Evolutionary conservation across 768 basidiomycete species (phyloP).

Genomic region (Lepiota venenata): DNA sequence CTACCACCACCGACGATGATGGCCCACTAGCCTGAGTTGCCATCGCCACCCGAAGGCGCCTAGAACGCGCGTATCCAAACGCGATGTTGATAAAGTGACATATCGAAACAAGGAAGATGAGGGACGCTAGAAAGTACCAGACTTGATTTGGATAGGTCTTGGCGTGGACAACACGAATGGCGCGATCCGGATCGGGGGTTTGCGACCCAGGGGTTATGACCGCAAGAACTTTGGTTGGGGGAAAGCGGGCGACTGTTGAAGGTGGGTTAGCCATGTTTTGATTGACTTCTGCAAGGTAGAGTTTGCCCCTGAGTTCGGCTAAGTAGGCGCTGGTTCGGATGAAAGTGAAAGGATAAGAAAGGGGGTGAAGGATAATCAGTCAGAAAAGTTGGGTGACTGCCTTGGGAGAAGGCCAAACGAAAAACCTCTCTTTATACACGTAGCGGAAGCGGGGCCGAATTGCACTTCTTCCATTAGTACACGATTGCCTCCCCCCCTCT

Average conservation of each 20-base stretch:
- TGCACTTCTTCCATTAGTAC: too few species aligned
- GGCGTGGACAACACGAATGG: slow-evolving; percentile 7
- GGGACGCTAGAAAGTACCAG: slow-evolving; percentile 29
- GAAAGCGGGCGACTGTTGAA: background rate
- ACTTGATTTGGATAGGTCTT: slow-evolving; percentile 24
- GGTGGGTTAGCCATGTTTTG: background rate
- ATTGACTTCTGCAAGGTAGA: background rate
- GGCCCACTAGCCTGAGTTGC: too few species aligned
- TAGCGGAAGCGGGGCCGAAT: too few species aligned
- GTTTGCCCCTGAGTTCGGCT: background rate
- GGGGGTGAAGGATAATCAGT: too few species aligned
- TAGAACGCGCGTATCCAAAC: slow-evolving; percentile 13
- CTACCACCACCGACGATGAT: too few species aligned
- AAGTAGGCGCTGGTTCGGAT: background rate
- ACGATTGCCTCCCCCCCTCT: too few species aligned
- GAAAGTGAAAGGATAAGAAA: too few species aligned
- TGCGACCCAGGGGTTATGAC: background rate
- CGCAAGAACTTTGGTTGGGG: background rate
- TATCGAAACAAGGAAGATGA: slow-evolving; percentile 27
- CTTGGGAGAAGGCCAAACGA: too few species aligned
- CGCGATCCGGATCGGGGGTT: background rate
- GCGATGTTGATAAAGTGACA: slow-evolving; percentile 16
- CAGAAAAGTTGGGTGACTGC: too few species aligned
- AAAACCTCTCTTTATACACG: too few species aligned
- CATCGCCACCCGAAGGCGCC: too few species aligned